Percentiles rank a stretch among this genome's conserved stretches.
These are phyloP conservation scores for Euphorbia schlechtendalii DNA, from an alignment of 441 rosid species.

Conservation along the genomic window DNA sequence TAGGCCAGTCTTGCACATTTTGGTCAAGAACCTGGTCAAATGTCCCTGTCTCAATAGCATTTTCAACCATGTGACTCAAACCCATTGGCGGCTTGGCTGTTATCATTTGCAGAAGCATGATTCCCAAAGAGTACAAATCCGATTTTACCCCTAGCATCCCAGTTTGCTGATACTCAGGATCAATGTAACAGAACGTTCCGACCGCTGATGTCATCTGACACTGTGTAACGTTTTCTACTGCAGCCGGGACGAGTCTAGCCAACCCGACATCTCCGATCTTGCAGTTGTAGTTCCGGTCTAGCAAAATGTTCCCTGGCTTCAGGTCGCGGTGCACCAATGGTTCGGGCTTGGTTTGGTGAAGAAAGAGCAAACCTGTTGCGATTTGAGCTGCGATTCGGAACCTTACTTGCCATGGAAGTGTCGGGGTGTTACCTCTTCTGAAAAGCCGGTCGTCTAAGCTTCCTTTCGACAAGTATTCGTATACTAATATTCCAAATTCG, in stretches of 20 bases:
- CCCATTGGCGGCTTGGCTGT: slow-evolving; percentile 52
- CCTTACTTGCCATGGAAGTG: slow-evolving; percentile 40
- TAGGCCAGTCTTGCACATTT: slow-evolving; percentile 11
- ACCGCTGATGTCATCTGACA: slow-evolving; percentile 42
- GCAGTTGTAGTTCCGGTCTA: slow-evolving; percentile 28
- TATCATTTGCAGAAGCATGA: slow-evolving; percentile 38
- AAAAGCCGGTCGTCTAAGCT: slow-evolving; percentile 37
- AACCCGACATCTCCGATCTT: slow-evolving; percentile 41
- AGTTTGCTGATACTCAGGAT: too few relatives aligned
- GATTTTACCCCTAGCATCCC: slow-evolving; percentile 36
- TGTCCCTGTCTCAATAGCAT: slow-evolving; percentile 27
- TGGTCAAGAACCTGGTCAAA: slow-evolving; percentile 34
- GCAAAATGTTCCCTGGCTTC: slow-evolving; percentile 31
- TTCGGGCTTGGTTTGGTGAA: slow-evolving; percentile 37
- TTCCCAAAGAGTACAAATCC: slow-evolving; percentile 39
- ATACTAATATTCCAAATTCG: slow-evolving; percentile 28
- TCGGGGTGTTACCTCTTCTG: slow-evolving; percentile 30
- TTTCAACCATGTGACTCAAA: slow-evolving; percentile 30
- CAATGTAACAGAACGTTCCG: slow-evolving; percentile 38
- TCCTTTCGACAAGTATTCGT: slow-evolving; percentile 31
- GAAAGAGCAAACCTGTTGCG: slow-evolving; percentile 38
- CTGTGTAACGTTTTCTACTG: slow-evolving; percentile 38
- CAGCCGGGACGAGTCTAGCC: slow-evolving; percentile 42
- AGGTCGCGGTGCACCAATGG: too few relatives aligned
- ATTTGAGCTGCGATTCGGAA: slow-evolving; percentile 42